Percentiles rank a stretch among this genome's conserved stretches.
phyloP scores from a whole-genome alignment of 2,329 filamentous ascomycete genomes.

The Cercospora zeina region DNA sequence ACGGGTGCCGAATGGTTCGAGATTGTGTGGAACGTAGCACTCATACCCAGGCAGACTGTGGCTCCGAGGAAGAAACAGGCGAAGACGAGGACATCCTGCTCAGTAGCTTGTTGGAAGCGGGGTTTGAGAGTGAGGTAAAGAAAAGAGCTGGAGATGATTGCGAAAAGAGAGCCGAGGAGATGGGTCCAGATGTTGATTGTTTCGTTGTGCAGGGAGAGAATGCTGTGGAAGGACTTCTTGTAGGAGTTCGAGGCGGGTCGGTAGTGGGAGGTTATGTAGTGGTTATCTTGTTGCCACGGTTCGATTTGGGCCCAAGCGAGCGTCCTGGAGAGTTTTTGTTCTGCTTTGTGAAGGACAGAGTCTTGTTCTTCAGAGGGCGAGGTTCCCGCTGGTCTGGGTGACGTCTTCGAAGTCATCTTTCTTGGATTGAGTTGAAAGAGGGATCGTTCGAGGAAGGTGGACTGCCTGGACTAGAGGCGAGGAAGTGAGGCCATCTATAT shows the following conservation, averaged over 20 bases:
- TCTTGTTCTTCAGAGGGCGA: neutral
- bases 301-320: constrained; percentile 51
- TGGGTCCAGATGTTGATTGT: constrained; percentile 73
- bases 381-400: neutral
- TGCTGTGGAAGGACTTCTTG: constrained; percentile 56
- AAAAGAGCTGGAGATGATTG: constrained; percentile 54
- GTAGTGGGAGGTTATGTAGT: constrained; percentile 67
- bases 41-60: constrained; percentile 50
- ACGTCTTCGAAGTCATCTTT: neutral
- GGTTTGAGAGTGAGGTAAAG: constrained; percentile 62
- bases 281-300: constrained; percentile 61
- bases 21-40: constrained; percentile 76
- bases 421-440: neutral
- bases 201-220: constrained; percentile 67
- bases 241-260: constrained; percentile 64
- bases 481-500: neutral
- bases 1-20: constrained; percentile 80
- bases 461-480: neutral
- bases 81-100: constrained; percentile 69
- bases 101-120: constrained; percentile 64
- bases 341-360: constrained; percentile 18
- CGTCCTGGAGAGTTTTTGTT: constrained; percentile 44
- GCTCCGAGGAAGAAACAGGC: constrained; percentile 73
- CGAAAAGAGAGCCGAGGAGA: constrained; percentile 64
- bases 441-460: too few species aligned